These are phyloP conservation scores for Lipomyces orientalis DNA, from an alignment of 805 yeast species.

Conservation along the genomic window DNA sequence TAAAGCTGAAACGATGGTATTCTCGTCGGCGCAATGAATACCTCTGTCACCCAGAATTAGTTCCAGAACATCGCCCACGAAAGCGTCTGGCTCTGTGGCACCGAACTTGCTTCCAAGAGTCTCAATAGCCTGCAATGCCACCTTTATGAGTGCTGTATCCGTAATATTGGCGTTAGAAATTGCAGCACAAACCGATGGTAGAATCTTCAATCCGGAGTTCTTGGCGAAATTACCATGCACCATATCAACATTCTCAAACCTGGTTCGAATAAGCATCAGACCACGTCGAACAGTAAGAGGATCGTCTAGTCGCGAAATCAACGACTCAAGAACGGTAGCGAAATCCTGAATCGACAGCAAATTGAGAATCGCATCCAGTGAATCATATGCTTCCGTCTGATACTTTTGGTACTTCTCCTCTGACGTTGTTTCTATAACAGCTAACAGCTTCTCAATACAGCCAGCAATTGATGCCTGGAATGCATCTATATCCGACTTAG, in stretches of 20 bases:
- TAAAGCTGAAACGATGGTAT: slow-evolving; percentile 73
- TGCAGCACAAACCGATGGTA: slow-evolving; percentile 27
- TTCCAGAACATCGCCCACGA: slow-evolving; percentile 55
- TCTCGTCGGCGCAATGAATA: slow-evolving; percentile 60
- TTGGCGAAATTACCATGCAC: slow-evolving; percentile 46
- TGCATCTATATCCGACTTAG: slow-evolving; percentile 4
- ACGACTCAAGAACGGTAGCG: slow-evolving; percentile 61
- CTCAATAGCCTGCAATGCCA: slow-evolving; percentile 71
- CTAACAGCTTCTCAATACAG: slow-evolving; percentile 40
- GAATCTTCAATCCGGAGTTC: slow-evolving; percentile 53
- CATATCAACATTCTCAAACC: slow-evolving; percentile 30
- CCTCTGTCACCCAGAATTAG: slow-evolving; percentile 60
- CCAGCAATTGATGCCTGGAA: slow-evolving; percentile 35
- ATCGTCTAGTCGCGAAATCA: slow-evolving; percentile 41
- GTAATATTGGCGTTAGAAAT: slow-evolving; percentile 17
- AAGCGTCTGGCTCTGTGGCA: slow-evolving; percentile 48
- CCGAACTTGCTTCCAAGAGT: slow-evolving; percentile 69
- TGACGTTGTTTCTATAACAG: slow-evolving; percentile 18
- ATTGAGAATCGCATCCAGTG: slow-evolving; percentile 67
- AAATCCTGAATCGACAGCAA: slow-evolving; percentile 78
- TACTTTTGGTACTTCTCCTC: slow-evolving; percentile 44
- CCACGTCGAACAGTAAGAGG: slow-evolving; percentile 25
- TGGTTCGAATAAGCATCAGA: slow-evolving; percentile 21
- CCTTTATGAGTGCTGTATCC: slow-evolving; percentile 61
- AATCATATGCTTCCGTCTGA: slow-evolving; percentile 54